These are phyloP conservation scores for Talaromyces liani DNA, from an alignment of 495 filamentous ascomycete genomes.

Conservation along the genomic window DNA sequence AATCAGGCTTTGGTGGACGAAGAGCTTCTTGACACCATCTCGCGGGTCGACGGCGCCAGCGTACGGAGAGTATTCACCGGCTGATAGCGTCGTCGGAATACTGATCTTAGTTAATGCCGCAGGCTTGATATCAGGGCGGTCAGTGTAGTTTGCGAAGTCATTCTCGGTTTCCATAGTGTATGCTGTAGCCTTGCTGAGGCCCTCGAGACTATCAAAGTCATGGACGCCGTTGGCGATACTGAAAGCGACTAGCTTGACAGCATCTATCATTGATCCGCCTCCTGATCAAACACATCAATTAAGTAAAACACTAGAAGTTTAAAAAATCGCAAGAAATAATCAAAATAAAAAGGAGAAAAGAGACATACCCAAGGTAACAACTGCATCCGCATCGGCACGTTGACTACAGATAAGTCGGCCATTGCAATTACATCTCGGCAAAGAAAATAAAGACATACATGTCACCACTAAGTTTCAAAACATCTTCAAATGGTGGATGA, in stretches of 20 bases:
- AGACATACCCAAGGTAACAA: slow-evolving; percentile 1
- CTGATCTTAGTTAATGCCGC: slow-evolving; percentile 1
- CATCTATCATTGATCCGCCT: slow-evolving; percentile 5
- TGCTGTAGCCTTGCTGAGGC: slow-evolving; percentile 6
- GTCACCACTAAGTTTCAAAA: neutral
- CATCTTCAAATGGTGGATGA: slow-evolving; percentile 4
- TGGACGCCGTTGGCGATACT: slow-evolving; percentile 2
- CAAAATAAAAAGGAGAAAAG: too few relatives aligned
- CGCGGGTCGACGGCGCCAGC: neutral
- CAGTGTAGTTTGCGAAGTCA: slow-evolving; percentile 2
- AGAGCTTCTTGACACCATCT: slow-evolving; percentile 4
- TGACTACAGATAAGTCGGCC: neutral
- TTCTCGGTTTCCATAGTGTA: slow-evolving; percentile 7
- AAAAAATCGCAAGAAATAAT: neutral
- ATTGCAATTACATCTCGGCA: neutral
- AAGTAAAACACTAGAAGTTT: neutral
- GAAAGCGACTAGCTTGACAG: slow-evolving; percentile 1
- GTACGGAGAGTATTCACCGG: slow-evolving; percentile 2
- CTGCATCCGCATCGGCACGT: neutral
- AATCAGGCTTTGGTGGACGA: slow-evolving; percentile 7
- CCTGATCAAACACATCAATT: neutral
- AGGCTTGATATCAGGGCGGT: neutral
- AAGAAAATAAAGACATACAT: slow-evolving; percentile 2
- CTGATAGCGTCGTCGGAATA: slow-evolving; percentile 4
- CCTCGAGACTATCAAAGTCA: slow-evolving; percentile 5